Base-by-base conservation (phyloP, 345 rosid genomes). In the Camelina neglecta region DNA sequence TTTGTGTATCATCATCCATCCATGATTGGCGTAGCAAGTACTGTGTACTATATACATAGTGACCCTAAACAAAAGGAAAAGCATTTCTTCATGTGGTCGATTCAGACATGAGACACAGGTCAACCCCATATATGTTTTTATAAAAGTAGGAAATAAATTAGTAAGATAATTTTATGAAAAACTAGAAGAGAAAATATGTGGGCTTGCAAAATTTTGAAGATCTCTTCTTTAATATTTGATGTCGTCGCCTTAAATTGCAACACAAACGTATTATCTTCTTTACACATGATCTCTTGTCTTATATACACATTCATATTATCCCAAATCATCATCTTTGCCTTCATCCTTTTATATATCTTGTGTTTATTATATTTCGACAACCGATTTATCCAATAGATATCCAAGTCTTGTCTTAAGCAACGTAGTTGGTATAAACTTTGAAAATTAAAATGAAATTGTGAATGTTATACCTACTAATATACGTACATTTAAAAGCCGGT, bases 201-300 rank as follows among this genome's bases (percentile, higher is more conserved):
- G 74, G 74, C 23, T 61, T 61, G 11, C 74, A 61, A 61, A 11
- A 11, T 20, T 61, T 54, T 61, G 21, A 44, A 68, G 57, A 69
- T 53, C 69, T 51, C 63, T 15, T 75, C 56, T 7, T 54, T 69
- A 76, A 54, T 15, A 29, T 54, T 54, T 76, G 51, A 55, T 63
- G 65, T 62, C 81, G 69, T 78, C 31, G 58, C 59, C 39, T 64
- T 72, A 41, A 72, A 66, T 60, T 60, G 81, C 74, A 72, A 73
- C 81, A 73, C 81, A 73, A 73, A 73, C 77, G 26, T 65, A 61
- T 78, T 78, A 78, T 72, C 81, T 38, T 73, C 57, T 71, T 65
- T 62, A 65, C 61, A 63, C 72, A 65, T 65, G 55, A 58, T 58
- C 39, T 49, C 66, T 63, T 71, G 72, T 71, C 72, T 16, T 66